Evolutionary conservation across 106 monocot species (phyloP), one percentile per base, ranked within the genome.

Genomic region (Allium sativum): DNA sequence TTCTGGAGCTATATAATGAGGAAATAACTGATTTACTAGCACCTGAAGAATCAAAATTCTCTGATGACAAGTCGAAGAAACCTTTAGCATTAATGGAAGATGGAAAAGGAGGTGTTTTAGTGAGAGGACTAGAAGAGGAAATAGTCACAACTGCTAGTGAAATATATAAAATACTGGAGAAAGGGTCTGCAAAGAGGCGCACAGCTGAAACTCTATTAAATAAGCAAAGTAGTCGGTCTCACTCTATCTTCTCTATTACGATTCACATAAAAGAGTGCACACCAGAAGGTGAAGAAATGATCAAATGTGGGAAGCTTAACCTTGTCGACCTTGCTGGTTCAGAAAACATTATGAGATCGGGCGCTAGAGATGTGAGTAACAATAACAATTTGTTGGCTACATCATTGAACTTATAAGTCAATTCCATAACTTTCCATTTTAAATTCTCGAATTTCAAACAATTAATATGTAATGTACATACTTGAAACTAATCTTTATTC

Each of bases 301-400:
- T 94, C 59, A 94, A 86, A 73, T 83, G 71, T 59, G 93, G 89
- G 58, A 94, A 94, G 66, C 85, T 94, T 47, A 94, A 94, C 83
- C 89, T 94, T 50, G 93, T 94, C 48, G 93, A 94, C 70, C 86
- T 94, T 77, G 93, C 89, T 58, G 93, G 93, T 44, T 89, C 89
- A 7, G 89, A 86, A 65, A 89, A 94, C 52, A 74, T 94, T 69
- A 79, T 78, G 42, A 65, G 83, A 56, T 94, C 93, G 2, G 93
- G 93, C 57, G 86, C 93, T 50, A 67, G 74, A 74, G 93, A 94
- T 55, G 93, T 94, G 74, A 42, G 81, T 71, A 43, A 45, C 55
- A 18, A 42, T 44, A 21, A 11, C 40, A 42, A 18, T 47, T 62
- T 75, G 43, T 31, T 31, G 31, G 31, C 31, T 31, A 31, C 0